Evolutionary conservation across 2,329 filamentous ascomycete genomes (phyloP), one percentile per base, ranked within the genome.

Genomic region (Trichoderma atrobrunneum): DNA sequence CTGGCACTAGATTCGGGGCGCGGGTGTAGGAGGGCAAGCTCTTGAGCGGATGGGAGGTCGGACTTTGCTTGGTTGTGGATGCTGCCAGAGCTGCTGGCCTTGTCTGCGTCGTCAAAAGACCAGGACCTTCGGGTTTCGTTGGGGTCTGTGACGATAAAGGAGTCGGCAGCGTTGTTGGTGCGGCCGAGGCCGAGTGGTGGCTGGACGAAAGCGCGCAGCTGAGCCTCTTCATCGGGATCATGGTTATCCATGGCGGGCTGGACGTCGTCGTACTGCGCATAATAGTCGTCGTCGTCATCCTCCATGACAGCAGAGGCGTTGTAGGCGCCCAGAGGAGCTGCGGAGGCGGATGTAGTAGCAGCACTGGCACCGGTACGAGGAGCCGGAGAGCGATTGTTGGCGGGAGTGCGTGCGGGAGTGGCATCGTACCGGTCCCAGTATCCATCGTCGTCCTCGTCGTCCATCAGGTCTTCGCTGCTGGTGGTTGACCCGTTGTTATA

Each of bases 381-480:
- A 14, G 88, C 90, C 4, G 91, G 90, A 5, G 90, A 91, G 28
- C 84, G 85, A 77, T 91, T 89, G 26, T 84, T 81, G 7, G 87
- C 89, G 1, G 91, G 90, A 11, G 90, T 92, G 59, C 86, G 85
- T 2, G 87, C 86, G 1, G 92, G 91, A 5, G 91, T 93, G 30
- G 88, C 87, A 79, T 93, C 92, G 79, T 95, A 95, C 73, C 89
- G 88, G 36, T 89, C 91, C 93, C 93, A 95, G 80, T 95, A 95
- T 76, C 90, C 91, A 75, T 93, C 92, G 73, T 94, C 91, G 26
- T 92, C 88, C 0, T 86, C 88, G 1, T 86, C 82, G 0, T 78
- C 77, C 8, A 48, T 51, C 66, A 65, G 43, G 65, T 74, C 36
- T 64, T 74, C 59, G 72, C 32, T 74, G 32, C 28, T 62, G 39